These are phyloP conservation scores for Pestalotiopsis fici DNA, from an alignment of 2,329 filamentous ascomycete species.

Conservation along the genomic window DNA sequence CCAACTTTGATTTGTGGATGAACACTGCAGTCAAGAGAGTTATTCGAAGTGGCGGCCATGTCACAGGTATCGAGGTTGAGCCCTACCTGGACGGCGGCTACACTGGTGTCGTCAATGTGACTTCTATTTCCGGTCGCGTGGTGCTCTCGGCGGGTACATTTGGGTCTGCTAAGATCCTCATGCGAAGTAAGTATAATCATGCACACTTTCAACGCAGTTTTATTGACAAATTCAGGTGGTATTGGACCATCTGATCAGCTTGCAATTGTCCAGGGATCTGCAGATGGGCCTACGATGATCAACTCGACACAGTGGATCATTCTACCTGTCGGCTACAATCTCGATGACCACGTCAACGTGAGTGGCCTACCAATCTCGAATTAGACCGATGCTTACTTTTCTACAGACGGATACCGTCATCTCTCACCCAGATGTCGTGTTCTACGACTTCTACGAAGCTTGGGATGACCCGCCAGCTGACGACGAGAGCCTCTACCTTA, in stretches of 20 bases:
- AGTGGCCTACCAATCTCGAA: background rate
- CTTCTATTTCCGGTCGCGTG: constrained; percentile 61
- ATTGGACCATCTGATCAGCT: constrained; percentile 67
- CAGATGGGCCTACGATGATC: constrained; percentile 53
- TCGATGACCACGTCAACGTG: constrained; percentile 56
- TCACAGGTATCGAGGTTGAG: constrained; percentile 70
- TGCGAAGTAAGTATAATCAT: constrained; percentile 63
- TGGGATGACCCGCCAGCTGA: constrained; percentile 48
- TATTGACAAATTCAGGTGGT: constrained; percentile 38
- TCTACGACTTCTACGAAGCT: constrained; percentile 69
- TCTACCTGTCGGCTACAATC: constrained; percentile 60
- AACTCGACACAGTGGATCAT: constrained; percentile 55
- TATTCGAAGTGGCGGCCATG: constrained; percentile 59
- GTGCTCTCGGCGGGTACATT: constrained; percentile 71
- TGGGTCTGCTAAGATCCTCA: constrained; percentile 67
- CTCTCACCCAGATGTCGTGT: constrained; percentile 46
- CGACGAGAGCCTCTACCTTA: constrained; percentile 47
- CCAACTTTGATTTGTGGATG: constrained; percentile 69
- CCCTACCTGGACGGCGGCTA: constrained; percentile 52
- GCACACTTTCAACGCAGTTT: constrained; percentile 36
- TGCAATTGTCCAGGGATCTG: constrained; percentile 48
- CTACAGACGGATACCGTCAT: constrained; percentile 45
- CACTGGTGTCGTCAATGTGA: constrained; percentile 61
- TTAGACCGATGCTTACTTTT: constrained; percentile 8
- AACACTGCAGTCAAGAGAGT: constrained; percentile 69